These are phyloP conservation scores for Sarcocystis neurona DNA, from an alignment of 169 alveolate genomes.

Conservation along the genomic window DNA sequence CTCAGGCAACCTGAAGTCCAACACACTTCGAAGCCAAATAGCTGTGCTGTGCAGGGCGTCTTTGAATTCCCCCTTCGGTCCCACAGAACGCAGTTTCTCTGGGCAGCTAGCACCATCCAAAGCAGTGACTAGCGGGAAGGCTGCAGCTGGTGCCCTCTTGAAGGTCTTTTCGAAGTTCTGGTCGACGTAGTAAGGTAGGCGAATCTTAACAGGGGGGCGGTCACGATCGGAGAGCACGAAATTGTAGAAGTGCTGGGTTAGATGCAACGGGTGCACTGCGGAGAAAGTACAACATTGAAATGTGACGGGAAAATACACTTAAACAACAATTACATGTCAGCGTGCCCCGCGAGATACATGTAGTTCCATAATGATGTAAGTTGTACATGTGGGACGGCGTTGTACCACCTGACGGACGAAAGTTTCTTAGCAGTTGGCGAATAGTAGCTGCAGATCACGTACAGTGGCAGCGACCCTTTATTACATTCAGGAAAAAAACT, in stretches of 20 bases:
- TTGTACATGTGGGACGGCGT: not conserved
- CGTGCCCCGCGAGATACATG: not conserved
- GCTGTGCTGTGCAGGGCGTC: not conserved
- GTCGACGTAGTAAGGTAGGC: not conserved
- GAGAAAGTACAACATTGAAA: too few species aligned
- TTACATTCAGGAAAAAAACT: too few species aligned
- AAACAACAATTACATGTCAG: not conserved
- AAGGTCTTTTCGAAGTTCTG: not conserved
- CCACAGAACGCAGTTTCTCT: not conserved
- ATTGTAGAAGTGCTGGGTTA: not conserved
- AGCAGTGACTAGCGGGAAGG: not conserved
- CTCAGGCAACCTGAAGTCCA: not conserved
- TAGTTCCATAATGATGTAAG: not conserved
- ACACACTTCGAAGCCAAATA: not conserved
- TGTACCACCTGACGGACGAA: not conserved
- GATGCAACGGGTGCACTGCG: not conserved
- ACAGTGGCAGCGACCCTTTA: too few species aligned
- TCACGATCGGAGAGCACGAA: not conserved
- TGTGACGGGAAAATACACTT: not conserved
- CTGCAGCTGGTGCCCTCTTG: not conserved
- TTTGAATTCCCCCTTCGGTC: not conserved
- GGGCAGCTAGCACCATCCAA: not conserved
- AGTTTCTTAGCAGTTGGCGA: too few species aligned
- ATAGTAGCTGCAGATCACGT: too few species aligned
- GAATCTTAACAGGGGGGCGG: conserved; percentile 5